These are phyloP conservation scores for Corylus heterophylla DNA, from an alignment of 306 rosid genomes.

Conservation along the genomic window DNA sequence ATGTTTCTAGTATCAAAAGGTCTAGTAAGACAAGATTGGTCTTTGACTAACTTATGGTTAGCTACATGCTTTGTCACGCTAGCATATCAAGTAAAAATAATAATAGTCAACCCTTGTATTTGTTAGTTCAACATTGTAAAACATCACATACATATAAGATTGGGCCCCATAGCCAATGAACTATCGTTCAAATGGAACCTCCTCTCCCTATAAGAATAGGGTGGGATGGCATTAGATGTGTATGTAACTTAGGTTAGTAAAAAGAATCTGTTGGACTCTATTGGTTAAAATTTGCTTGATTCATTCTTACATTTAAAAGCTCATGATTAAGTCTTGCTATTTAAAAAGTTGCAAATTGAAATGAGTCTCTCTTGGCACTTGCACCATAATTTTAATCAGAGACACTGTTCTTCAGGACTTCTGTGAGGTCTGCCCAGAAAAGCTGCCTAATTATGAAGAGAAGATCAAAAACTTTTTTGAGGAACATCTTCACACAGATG, in stretches of 20 bases:
- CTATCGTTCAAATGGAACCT: neutral
- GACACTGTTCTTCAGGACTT: slow-evolving; percentile 61
- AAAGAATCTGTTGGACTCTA: neutral
- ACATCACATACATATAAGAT: neutral
- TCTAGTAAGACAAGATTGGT: neutral
- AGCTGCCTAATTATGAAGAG: slow-evolving; percentile 90
- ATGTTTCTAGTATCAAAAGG: neutral
- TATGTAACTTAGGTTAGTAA: neutral
- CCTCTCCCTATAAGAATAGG: too few species aligned
- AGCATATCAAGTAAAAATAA: neutral
- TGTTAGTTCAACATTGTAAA: neutral
- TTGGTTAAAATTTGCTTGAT: neutral
- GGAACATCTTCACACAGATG: slow-evolving; percentile 96
- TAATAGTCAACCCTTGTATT: neutral
- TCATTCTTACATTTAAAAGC: neutral
- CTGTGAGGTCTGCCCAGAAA: slow-evolving; percentile 91
- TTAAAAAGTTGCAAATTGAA: neutral
- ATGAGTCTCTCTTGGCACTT: slow-evolving; percentile 6
- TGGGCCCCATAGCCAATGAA: neutral
- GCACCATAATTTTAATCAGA: slow-evolving; percentile 18
- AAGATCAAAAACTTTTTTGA: slow-evolving; percentile 86
- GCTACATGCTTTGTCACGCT: neutral
- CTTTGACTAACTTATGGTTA: neutral
- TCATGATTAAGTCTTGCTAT: neutral
- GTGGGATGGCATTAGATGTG: neutral